Conservation (phyloP, 441 rosid genomes). For the Populus hybrid region DNA sequence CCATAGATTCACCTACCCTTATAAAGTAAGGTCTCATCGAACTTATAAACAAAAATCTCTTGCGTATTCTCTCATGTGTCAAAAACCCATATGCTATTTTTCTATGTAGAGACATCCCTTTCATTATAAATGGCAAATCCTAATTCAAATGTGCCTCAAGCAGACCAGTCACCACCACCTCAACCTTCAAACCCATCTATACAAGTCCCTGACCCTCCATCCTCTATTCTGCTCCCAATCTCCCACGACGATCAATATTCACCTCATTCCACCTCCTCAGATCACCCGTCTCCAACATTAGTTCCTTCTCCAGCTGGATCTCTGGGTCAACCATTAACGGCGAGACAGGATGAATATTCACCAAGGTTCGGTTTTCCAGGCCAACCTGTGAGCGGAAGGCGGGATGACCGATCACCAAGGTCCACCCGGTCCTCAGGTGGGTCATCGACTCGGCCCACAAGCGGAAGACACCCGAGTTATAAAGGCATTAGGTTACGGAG, state of each 20-base stretch:
- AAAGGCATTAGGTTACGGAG: slow-evolving; percentile 75
- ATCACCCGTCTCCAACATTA: not conserved
- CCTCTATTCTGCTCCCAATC: not conserved
- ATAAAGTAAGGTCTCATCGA: not conserved
- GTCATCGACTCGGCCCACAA: slow-evolving; percentile 15
- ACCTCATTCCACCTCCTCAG: slow-evolving; percentile 5
- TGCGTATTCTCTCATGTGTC: not conserved
- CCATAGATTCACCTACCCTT: not conserved
- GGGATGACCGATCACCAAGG: slow-evolving; percentile 24
- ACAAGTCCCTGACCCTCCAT: slow-evolving; percentile 1
- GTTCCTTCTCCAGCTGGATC: not conserved
- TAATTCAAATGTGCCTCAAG: not conserved
- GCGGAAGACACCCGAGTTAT: slow-evolving; percentile 39
- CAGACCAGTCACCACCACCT: not conserved
- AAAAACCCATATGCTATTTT: not conserved
- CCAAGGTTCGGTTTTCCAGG: not conserved
- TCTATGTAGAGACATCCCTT: not conserved
- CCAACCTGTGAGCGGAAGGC: not conserved
- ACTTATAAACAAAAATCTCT: not conserved
- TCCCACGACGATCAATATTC: not conserved
- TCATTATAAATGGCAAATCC: slow-evolving; percentile 30
- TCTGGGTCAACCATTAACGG: not conserved
- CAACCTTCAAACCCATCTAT: not conserved
- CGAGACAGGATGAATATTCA: not conserved
- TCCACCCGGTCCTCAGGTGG: slow-evolving; percentile 19